Evolutionary conservation across 352 stramenopile genomes (phyloP), one percentile per base, ranked within the genome.

Genomic region (Peronospora farinosa): DNA sequence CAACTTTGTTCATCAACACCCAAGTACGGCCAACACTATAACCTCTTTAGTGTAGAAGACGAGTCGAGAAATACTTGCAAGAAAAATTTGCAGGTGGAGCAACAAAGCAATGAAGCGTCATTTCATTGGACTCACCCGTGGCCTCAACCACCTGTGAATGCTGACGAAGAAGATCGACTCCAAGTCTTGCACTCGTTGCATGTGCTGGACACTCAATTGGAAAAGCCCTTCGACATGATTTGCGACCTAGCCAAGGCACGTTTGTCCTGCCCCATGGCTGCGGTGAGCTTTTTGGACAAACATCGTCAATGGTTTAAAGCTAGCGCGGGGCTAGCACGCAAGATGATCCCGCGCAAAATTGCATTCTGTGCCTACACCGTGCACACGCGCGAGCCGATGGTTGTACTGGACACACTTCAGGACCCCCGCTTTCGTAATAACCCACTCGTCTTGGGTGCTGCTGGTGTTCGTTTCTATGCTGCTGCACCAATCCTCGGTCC

Each of bases 381-480:
- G 11, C 67, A 62, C 45, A 51, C 57, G 11, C 69, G 72, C 27
- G 77, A 88, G 50, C 63, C 78, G 23, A 63, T 90, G 9, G 78
- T 93, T 13, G 77, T 98, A 3, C 76, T 87, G 9, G 89, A 98
- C 58, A 91, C 86, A 7, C 65, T 82, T 15, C 75, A 90, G 39
- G 92, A 98, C 67, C 54, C 63, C 47, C 77, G 91, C 21, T 98
- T 98, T 51, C 60, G 73, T 17, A 61, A 73, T 37, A 97, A 96
- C 65, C 76, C 84, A 35, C 74, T 98, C 2, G 90, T 97, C 0
- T 88, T 76, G 0, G 89, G 91, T 15, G 72, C 74, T 23, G 84
- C 90, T 4, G 70, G 84, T 40, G 84, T 98, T 30, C 83, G 92
- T n/a, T 98, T 98, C 57, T 98, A 98, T 67, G 95, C 95, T 4